A percentile compares a stretch with the other conserved stretches of the same genome.
These are phyloP conservation scores for Dothistroma pini DNA, from an alignment of 2,329 filamentous ascomycete species.

Conservation along the genomic window DNA sequence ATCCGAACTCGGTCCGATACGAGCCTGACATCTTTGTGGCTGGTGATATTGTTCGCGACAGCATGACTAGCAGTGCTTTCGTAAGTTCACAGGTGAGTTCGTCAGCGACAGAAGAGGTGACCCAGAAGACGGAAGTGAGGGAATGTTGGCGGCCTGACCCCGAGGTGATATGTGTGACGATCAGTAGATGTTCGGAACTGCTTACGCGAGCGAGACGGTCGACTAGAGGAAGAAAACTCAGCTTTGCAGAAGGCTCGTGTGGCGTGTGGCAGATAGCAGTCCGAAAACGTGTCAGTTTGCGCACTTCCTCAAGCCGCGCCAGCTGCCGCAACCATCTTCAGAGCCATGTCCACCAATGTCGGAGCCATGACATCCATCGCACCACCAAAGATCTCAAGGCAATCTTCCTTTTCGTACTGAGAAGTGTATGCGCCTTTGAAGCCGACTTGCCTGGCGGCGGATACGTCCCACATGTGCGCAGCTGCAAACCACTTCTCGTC, in stretches of 20 bases:
- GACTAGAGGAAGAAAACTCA: no score
- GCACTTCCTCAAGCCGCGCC: neutral
- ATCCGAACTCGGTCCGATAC: neutral
- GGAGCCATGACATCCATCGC: conserved; percentile 52
- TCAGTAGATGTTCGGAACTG: no score
- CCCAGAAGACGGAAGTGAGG: no score
- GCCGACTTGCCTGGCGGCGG: conserved; percentile 48
- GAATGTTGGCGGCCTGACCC: no score
- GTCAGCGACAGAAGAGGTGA: no score
- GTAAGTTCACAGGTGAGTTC: no score
- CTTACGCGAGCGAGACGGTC: no score
- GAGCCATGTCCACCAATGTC: conserved; percentile 48
- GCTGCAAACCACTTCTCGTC: conserved; percentile 55
- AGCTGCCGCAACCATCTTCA: conserved; percentile 22
- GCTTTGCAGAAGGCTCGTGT: no score
- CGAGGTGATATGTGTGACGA: no score
- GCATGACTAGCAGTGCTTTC: no score
- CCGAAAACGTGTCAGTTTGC: neutral
- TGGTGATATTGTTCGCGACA: no score
- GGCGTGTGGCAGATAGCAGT: no score
- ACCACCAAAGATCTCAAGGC: conserved; percentile 48
- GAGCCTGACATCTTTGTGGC: neutral
- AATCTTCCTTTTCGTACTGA: conserved; percentile 51
- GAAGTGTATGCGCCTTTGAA: conserved; percentile 54
- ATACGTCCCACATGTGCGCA: conserved; percentile 59